A percentile compares a stretch with the other conserved stretches of the same genome.
phyloP scores from a whole-genome alignment of 148 eudicot species.

The Rhododendron vialii region DNA sequence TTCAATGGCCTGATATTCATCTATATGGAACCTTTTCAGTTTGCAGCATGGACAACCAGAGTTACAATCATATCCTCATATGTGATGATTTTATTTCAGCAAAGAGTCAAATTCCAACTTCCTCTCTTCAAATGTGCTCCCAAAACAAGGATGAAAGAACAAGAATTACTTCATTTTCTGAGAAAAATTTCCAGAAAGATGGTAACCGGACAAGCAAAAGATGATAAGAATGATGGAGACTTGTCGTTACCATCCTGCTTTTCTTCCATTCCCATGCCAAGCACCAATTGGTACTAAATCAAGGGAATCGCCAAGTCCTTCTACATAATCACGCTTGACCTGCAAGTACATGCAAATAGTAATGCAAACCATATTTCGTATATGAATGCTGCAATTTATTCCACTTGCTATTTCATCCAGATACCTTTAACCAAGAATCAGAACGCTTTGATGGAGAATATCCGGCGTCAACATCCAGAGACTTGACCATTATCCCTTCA shows the following conservation, averaged over 20 bases:
- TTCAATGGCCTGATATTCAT: neutral
- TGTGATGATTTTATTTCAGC: neutral
- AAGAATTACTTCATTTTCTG: neutral
- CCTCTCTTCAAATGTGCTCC: neutral
- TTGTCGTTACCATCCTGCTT: constrained; percentile 86
- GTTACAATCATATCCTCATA: neutral
- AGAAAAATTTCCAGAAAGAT: neutral
- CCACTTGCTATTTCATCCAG: neutral
- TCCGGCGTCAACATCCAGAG: constrained; percentile 81
- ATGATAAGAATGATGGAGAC: neutral
- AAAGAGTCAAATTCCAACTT: neutral
- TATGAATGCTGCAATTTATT: neutral
- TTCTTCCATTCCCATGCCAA: constrained; percentile 99
- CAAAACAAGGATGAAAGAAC: neutral
- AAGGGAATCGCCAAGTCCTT: constrained; percentile 78
- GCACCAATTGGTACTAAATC: constrained; percentile 99
- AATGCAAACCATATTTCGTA: neutral
- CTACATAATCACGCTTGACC: constrained; percentile 96
- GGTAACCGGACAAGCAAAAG: neutral
- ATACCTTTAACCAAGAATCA: constrained; percentile 91
- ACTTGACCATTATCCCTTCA: constrained; percentile 97
- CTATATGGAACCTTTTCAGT: neutral
- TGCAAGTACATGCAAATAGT: constrained; percentile 20
- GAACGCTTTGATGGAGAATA: constrained; percentile 95
- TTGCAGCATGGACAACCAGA: neutral